These are phyloP conservation scores for Solanum chacoense DNA, from an alignment of 305 asterid genomes.

Conservation along the genomic window DNA sequence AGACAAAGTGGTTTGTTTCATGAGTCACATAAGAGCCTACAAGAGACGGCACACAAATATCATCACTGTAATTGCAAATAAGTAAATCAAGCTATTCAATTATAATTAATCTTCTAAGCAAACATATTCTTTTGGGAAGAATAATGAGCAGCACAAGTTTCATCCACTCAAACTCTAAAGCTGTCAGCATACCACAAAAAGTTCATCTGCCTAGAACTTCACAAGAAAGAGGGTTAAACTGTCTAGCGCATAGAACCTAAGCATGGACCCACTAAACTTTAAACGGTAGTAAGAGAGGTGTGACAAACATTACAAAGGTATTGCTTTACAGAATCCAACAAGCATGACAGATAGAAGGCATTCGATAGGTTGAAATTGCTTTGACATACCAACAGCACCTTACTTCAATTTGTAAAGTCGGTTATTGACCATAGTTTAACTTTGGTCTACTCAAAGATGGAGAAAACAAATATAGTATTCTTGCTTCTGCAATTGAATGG, in stretches of 20 bases:
- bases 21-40: conserved; percentile 98
- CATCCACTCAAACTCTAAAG: neutral
- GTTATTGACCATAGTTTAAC: neutral
- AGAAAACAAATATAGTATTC: neutral
- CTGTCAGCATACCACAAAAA: neutral
- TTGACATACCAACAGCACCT: neutral
- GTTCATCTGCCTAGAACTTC: neutral
- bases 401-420: neutral
- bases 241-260: neutral
- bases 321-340: neutral
- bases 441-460: neutral
- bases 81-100: neutral
- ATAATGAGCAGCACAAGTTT: neutral
- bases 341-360: neutral
- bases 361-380: neutral
- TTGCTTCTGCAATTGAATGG: neutral
- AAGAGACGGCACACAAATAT: neutral
- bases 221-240: neutral
- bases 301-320: neutral
- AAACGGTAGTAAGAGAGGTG: neutral
- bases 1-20: conserved; percentile 97
- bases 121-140: neutral
- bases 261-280: neutral
- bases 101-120: neutral
- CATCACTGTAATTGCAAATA: neutral